phyloP scores from a whole-genome alignment of 2,329 filamentous ascomycete species.

The Pleomassaria siparia region DNA sequence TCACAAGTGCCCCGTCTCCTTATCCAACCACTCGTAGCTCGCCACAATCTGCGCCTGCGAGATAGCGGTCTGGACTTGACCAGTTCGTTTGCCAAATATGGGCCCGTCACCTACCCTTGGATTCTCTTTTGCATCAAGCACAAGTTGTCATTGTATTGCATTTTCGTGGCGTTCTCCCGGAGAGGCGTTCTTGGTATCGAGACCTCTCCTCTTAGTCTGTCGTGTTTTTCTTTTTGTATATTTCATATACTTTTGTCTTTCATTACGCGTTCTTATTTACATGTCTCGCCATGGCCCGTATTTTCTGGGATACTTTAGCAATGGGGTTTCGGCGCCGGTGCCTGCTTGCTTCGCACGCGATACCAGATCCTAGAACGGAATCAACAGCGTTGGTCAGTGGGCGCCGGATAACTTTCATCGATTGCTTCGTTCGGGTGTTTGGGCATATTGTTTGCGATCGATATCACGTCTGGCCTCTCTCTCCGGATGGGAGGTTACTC shows the following conservation, averaged over 20 bases:
- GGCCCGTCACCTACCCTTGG: neutral
- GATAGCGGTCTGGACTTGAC: neutral
- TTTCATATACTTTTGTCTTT: no score
- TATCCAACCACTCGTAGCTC: conserved; percentile 34
- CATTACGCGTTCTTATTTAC: neutral
- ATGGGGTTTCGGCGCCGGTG: neutral
- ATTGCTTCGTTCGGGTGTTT: conserved; percentile 3
- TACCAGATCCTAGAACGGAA: conserved; percentile 11
- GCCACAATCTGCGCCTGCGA: conserved; percentile 8
- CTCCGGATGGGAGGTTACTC: neutral
- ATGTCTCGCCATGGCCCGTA: neutral
- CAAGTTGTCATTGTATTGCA: conserved; percentile 20
- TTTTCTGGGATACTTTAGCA: neutral
- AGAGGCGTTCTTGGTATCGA: conserved; percentile 14
- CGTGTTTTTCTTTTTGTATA: conserved; percentile 4
- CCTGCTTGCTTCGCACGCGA: conserved; percentile 11
- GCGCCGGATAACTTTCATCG: neutral
- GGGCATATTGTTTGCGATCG: conserved; percentile 3
- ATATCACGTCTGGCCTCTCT: conserved; percentile 1
- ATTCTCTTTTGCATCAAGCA: conserved; percentile 13
- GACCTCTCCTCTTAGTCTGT: conserved; percentile 12
- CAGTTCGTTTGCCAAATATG: neutral
- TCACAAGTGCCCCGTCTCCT: conserved; percentile 34
- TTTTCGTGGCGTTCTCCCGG: conserved; percentile 23
- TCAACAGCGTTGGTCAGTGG: conserved; percentile 3